Base-by-base conservation (phyloP, 208 protist genomes). In the Angomonas deanei region DNA sequence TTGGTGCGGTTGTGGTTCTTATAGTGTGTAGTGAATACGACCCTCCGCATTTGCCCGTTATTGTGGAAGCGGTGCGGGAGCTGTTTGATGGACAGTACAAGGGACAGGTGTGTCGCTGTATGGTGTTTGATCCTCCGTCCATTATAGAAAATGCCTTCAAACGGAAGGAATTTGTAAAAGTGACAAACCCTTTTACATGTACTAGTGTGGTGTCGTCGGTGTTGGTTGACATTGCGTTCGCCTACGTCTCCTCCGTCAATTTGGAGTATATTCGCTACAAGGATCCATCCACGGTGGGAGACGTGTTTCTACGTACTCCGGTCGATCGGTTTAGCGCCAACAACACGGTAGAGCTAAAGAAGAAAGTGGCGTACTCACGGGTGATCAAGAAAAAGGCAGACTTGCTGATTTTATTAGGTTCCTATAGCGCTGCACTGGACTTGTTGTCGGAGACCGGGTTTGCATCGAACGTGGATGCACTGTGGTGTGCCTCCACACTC, bases 401-500 rank as follows among this genome's bases (percentile, higher is more conserved):
- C 50, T 49, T 88, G 3, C 74, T 93, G 8, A 56, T 90, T 23
- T 72, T 80, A 57, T 65, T 92, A 4, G 89, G 89, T 47, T 68
- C 84, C n/a, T 38, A 77, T 26, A 68, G 82, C n/a, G 34, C 56
- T 24, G 86, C 89, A 0, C 55, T 96, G 3, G 34, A 57, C 2
- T 55, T 59, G 3, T 92, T 92, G 72, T 73, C 70, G 15, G 74
- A 86, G 33, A 90, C 86, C 13, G 67, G 83, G 56, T 90, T 90
- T 56, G 69, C 56, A 47, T 80, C 68, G 1, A 73, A 72, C 26
- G 61, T 59, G 1, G 84, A 92, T 62, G 65, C 74, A 19, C 53
- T 92, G 52, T 92, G 86, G 87, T 82, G 80, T 66, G 80, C 82
- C 15, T 83, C 84, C 0, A 91, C 78, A 21, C 57, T 96, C 21